phyloP scores from a whole-genome alignment of 306 rosid species.

The Cucumis cinereus region DNA sequence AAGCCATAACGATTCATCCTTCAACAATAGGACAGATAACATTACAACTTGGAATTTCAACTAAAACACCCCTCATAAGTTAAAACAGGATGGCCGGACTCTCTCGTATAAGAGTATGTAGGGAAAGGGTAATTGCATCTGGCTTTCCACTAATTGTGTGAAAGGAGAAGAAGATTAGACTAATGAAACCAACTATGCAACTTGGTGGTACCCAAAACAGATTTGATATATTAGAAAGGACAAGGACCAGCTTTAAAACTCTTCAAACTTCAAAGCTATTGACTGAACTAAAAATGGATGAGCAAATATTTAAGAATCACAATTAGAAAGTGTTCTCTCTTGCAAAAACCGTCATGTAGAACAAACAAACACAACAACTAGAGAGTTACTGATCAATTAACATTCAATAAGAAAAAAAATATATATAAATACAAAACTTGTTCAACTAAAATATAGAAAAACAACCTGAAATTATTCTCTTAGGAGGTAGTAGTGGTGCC shows the following conservation, averaged over 20 bases:
- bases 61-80: neutral
- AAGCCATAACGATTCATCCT: neutral
- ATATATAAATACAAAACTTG: neutral
- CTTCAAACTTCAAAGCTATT: neutral
- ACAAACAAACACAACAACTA: neutral
- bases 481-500: slow-evolving; percentile 96
- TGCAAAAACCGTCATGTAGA: neutral
- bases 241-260: neutral
- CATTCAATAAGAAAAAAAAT: neutral
- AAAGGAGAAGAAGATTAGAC: neutral
- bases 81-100: neutral
- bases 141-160: neutral
- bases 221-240: neutral
- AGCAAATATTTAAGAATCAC: neutral
- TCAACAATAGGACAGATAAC: neutral
- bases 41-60: neutral
- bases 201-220: neutral
- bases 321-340: neutral
- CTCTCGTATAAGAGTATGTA: neutral
- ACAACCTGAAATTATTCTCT: slow-evolving; percentile 80
- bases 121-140: neutral
- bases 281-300: neutral
- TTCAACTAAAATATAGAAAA: neutral
- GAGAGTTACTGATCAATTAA: neutral
- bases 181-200: neutral